phyloP scores from a whole-genome alignment of 257 asterid genomes.

The Sherardia arvensis region DNA sequence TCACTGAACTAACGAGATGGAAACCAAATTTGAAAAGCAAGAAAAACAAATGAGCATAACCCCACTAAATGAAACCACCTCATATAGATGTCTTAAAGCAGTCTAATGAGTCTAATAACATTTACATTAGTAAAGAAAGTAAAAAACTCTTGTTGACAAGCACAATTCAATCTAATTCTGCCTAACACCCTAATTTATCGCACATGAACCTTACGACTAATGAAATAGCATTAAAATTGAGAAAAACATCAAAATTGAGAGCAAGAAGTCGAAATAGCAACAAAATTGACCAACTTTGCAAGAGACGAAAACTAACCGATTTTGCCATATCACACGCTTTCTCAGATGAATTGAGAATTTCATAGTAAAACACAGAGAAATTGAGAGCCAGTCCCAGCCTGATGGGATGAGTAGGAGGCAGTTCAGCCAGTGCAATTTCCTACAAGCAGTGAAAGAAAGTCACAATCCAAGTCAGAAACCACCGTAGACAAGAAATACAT shows the following conservation, averaged over 20 bases:
- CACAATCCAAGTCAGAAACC: conserved; percentile 6
- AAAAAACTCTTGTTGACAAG: not conserved
- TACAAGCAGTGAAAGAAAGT: too few relatives aligned
- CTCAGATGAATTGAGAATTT: conserved; percentile 43
- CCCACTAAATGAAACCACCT: not conserved
- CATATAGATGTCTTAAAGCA: not conserved
- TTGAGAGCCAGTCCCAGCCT: conserved; percentile 45
- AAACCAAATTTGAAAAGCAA: not conserved
- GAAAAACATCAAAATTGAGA: not conserved
- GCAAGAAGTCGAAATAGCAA: too few relatives aligned
- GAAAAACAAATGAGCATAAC: not conserved
- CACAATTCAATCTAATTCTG: not conserved
- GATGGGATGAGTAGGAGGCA: conserved; percentile 41
- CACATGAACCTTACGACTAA: too few relatives aligned
- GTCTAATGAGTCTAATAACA: not conserved
- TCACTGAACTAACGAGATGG: not conserved
- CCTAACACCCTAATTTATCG: not conserved
- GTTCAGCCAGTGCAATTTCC: conserved; percentile 39
- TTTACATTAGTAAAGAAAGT: not conserved
- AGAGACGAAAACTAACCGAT: conserved; percentile 24
- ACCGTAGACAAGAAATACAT: not conserved
- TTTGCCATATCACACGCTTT: conserved; percentile 44
- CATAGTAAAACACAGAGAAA: conserved; percentile 42
- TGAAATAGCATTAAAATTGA: too few relatives aligned
- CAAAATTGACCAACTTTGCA: not conserved